These are phyloP conservation scores for Cicer chorassanicum DNA, from an alignment of 306 rosid genomes.

Conservation along the genomic window DNA sequence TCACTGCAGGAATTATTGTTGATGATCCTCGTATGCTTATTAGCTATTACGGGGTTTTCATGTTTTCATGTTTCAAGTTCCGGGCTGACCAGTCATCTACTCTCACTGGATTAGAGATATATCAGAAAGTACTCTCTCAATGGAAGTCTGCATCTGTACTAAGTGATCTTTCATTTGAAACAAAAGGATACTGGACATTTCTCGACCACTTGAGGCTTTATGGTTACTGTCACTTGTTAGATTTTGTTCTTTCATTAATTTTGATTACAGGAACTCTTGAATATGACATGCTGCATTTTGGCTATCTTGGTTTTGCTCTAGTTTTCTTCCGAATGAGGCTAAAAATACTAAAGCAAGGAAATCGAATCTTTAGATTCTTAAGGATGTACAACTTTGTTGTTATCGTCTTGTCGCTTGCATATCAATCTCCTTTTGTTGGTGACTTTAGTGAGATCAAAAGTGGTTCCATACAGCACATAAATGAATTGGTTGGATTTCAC, in stretches of 20 bases:
- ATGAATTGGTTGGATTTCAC: conserved; percentile 76
- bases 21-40: conserved; percentile 84
- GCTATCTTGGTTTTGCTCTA: conserved; percentile 94
- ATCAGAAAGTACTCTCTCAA: conserved; percentile 68
- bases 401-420: conserved; percentile 85
- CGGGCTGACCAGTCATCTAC: conserved; percentile 76
- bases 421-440: conserved; percentile 91
- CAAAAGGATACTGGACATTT: conserved; percentile 93
- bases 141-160: conserved; percentile 74
- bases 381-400: conserved; percentile 82
- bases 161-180: conserved; percentile 90
- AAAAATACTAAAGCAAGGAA: conserved; percentile 82
- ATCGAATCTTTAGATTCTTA: conserved; percentile 73
- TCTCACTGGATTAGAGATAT: conserved; percentile 63
- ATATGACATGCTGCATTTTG: conserved; percentile 90
- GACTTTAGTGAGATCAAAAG: conserved; percentile 59
- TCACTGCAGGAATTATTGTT: conserved; percentile 69
- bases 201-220: conserved; percentile 89
- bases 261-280: conserved; percentile 93
- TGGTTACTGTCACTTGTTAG: conserved; percentile 83
- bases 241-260: conserved; percentile 84
- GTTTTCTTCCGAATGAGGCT: conserved; percentile 82
- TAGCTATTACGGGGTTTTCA: conserved; percentile 81
- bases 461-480: conserved; percentile 65
- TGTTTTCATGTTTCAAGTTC: conserved; percentile 91